phyloP scores from a whole-genome alignment of 306 rosid genomes.

The Hylodesmum podocarpum region DNA sequence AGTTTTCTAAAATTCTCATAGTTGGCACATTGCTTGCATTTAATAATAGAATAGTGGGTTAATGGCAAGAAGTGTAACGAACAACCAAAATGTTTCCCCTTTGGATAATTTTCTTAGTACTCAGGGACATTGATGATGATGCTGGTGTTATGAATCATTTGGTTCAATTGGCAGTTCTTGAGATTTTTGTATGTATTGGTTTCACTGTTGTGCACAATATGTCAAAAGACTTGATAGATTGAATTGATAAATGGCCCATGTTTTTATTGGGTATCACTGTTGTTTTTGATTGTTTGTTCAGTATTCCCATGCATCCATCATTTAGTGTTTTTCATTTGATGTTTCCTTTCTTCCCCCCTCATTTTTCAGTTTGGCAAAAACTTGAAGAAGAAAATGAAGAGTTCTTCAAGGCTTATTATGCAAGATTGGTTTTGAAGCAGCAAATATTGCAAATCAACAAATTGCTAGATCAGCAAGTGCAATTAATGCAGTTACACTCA shows the following conservation, averaged over 20 bases:
- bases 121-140: too few relatives aligned
- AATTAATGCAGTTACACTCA: constrained; percentile 53
- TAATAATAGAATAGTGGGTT: neutral
- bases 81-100: neutral
- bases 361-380: constrained; percentile 71
- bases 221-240: too few relatives aligned
- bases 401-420: constrained; percentile 66
- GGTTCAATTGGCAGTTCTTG: neutral
- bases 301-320: too few relatives aligned
- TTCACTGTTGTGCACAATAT: too few relatives aligned
- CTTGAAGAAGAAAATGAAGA: constrained; percentile 81
- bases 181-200: neutral
- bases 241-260: too few relatives aligned
- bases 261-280: too few relatives aligned
- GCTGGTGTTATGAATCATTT: too few relatives aligned
- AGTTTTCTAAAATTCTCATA: too few relatives aligned
- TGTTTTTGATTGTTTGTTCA: too few relatives aligned
- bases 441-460: constrained; percentile 71
- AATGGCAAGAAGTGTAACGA: neutral
- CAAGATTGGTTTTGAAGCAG: constrained; percentile 58
- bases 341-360: neutral
- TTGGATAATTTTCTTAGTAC: too few relatives aligned
- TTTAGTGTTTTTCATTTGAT: neutral
- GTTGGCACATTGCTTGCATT: neutral
- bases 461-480: constrained; percentile 67